These are phyloP conservation scores for Dictyostelium intermedium DNA, from an alignment of 78 protist species.

Conservation along the genomic window DNA sequence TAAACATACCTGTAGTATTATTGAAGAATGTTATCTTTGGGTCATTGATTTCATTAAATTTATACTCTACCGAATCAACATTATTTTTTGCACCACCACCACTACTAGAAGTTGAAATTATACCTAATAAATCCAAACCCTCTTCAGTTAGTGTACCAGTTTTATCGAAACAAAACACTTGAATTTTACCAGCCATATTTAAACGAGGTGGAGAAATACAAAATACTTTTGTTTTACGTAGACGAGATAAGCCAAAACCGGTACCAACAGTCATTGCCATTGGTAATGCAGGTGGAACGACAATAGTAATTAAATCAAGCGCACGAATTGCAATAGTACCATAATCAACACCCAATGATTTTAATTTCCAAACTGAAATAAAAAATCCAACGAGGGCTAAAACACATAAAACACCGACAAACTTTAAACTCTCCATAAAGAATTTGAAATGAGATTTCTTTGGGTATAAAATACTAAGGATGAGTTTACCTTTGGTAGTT, in stretches of 20 bases:
- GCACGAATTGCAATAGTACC: slow-evolving; percentile 58
- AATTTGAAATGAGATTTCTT: slow-evolving; percentile 79
- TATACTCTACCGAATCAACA: neutral
- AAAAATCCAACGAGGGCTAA: slow-evolving; percentile 76
- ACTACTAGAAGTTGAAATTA: slow-evolving; percentile 7
- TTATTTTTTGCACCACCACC: neutral
- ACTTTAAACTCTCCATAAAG: slow-evolving; percentile 86
- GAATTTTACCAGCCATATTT: slow-evolving; percentile 87
- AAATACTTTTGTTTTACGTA: slow-evolving; percentile 68
- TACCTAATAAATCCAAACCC: slow-evolving; percentile 87
- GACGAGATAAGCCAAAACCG: slow-evolving; percentile 75
- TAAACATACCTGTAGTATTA: neutral
- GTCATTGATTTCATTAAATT: neutral
- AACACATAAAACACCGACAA: slow-evolving; percentile 71
- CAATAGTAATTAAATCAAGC: slow-evolving; percentile 90
- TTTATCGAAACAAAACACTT: slow-evolving; percentile 91
- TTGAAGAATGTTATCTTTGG: neutral
- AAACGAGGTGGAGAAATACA: slow-evolving; percentile 86
- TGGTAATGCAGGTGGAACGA: slow-evolving; percentile 93
- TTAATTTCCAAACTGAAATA: slow-evolving; percentile 29
- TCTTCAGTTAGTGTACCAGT: slow-evolving; percentile 97
- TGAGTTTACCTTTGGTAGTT: slow-evolving; percentile 88
- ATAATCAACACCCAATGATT: neutral
- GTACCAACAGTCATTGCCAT: slow-evolving; percentile 93
- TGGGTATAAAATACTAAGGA: slow-evolving; percentile 88